Percentiles rank a stretch among this genome's conserved stretches.
Conservation (phyloP, 1,139 yeast genomes). For the Yamadazyma diddensiae region DNA sequence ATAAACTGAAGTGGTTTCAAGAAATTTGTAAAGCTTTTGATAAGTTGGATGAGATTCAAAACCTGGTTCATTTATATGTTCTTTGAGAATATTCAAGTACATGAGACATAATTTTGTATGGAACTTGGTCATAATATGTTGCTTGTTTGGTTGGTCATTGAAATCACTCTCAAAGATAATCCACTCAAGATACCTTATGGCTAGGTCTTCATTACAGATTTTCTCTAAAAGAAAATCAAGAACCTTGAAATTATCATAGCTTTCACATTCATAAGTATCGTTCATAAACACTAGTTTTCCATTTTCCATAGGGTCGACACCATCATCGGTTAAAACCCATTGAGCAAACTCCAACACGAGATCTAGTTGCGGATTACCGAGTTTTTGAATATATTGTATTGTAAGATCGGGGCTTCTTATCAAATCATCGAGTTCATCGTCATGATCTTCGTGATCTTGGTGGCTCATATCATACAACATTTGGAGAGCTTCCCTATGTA, state of each 20-base stretch:
- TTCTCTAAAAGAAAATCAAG: constrained; percentile 41
- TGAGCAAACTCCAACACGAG: constrained; percentile 58
- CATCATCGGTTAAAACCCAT: constrained; percentile 46
- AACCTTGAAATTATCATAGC: constrained; percentile 54
- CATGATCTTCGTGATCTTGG: constrained; percentile 13
- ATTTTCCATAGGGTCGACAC: constrained; percentile 25
- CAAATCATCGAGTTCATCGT: constrained; percentile 24
- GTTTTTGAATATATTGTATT: constrained; percentile 62
- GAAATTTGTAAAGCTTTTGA: constrained; percentile 34
- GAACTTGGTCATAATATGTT: constrained; percentile 26
- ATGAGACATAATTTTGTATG: constrained; percentile 55
- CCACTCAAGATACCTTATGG: constrained; percentile 63
- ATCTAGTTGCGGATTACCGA: constrained; percentile 49
- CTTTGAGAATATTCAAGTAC: constrained; percentile 44
- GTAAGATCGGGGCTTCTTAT: constrained; percentile 49
- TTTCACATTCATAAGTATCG: constrained; percentile 60
- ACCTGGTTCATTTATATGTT: constrained; percentile 13
- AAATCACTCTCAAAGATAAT: constrained; percentile 42
- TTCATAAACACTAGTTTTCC: constrained; percentile 63
- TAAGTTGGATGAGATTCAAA: constrained; percentile 21
- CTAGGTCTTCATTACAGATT: constrained; percentile 29
- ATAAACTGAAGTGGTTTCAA: constrained; percentile 33
- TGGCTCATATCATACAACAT: constrained; percentile 47
- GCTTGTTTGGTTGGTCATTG: constrained; percentile 37
- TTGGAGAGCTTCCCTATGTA: constrained; percentile 67